Percentiles rank a stretch among this genome's conserved stretches.
phyloP scores from a whole-genome alignment of 257 asterid genomes.

The Jaltomata sinuosa region DNA sequence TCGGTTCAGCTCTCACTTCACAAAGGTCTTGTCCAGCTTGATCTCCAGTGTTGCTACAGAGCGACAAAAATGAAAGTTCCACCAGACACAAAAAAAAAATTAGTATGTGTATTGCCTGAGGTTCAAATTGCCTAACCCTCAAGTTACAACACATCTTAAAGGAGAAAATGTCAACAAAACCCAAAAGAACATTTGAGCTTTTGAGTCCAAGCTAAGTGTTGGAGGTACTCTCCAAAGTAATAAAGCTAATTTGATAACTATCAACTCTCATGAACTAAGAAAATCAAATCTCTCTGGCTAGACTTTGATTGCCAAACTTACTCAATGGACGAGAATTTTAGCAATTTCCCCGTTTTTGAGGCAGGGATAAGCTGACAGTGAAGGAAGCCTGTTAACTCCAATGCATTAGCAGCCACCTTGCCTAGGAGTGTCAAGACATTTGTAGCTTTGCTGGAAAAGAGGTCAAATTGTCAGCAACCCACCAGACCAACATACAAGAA shows the following conservation, averaged over 20 bases:
- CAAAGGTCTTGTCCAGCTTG: constrained; percentile 23
- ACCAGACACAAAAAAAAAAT: not conserved
- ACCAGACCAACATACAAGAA: not conserved
- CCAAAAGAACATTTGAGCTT: not conserved
- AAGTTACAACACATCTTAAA: not conserved
- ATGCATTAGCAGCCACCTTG: constrained; percentile 64
- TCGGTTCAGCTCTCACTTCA: constrained; percentile 7
- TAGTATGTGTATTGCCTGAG: not conserved
- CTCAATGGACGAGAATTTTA: constrained; percentile 10
- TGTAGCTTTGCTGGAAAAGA: constrained; percentile 49
- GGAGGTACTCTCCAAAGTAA: not conserved
- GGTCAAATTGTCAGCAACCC: not conserved
- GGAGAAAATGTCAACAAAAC: not conserved
- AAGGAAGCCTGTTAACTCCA: constrained; percentile 69
- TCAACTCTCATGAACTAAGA: not conserved
- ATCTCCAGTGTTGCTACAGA: constrained; percentile 13
- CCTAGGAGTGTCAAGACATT: constrained; percentile 54
- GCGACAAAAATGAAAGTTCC: not conserved
- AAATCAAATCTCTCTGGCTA: not conserved
- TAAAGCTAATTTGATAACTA: not conserved
- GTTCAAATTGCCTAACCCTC: not conserved
- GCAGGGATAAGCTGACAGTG: constrained; percentile 46
- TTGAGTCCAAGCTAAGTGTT: not conserved
- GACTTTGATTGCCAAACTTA: constrained; percentile 1
- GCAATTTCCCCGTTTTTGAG: constrained; percentile 30